phyloP scores from a whole-genome alignment of 768 basidiomycete species.

The Termitomyces sp. region DNA sequence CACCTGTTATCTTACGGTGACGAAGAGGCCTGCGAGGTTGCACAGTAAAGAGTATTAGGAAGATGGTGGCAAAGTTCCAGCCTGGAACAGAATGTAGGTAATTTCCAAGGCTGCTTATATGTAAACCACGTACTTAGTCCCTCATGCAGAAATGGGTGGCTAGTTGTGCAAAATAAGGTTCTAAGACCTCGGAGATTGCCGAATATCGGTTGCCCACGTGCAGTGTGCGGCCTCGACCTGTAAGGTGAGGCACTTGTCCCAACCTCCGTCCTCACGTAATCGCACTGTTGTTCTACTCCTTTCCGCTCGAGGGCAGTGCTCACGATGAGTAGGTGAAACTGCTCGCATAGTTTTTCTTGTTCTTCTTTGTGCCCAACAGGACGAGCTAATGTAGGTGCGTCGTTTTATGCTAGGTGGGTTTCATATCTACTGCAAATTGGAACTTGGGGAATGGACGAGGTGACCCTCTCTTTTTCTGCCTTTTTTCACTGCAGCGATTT shows the following conservation, averaged over 20 bases:
- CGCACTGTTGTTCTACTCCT: not conserved
- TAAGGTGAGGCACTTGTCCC: constrained; percentile 10
- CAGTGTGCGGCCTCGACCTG: constrained; percentile 6
- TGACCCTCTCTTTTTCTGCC: not conserved
- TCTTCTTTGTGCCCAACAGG: not conserved
- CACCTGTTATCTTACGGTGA: too few species aligned
- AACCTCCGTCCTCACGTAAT: not conserved
- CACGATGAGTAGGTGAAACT: not conserved
- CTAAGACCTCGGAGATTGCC: constrained; percentile 15
- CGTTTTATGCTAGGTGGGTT: not conserved
- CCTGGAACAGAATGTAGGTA: not conserved
- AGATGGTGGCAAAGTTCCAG: not conserved
- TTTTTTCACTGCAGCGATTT: not conserved
- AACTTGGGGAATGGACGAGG: not conserved
- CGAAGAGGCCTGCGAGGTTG: not conserved
- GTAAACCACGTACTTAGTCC: not conserved
- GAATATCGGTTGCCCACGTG: constrained; percentile 10
- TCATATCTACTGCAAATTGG: not conserved
- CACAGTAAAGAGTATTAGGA: not conserved
- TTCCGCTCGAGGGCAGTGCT: not conserved
- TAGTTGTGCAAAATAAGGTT: constrained; percentile 9
- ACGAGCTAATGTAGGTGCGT: not conserved
- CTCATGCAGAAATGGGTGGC: too few species aligned
- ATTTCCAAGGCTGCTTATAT: not conserved
- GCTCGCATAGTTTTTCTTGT: not conserved